These are phyloP conservation scores for Fusarium sp. DNA, from an alignment of 2,329 filamentous ascomycete genomes.

Conservation along the genomic window DNA sequence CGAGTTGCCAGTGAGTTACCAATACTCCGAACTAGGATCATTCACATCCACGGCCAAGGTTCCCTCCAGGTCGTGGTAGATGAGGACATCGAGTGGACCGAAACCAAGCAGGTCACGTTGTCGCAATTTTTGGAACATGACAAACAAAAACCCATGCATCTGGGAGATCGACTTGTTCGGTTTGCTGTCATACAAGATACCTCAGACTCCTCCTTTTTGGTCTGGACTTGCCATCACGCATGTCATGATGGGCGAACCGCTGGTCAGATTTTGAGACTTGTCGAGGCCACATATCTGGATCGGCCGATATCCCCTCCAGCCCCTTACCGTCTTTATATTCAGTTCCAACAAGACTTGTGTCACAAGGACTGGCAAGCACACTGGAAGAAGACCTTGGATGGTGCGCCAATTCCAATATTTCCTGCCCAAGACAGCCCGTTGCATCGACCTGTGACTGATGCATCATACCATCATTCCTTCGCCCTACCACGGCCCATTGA, in stretches of 20 bases:
- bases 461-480: background rate
- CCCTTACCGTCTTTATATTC: background rate
- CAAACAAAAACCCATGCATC: background rate
- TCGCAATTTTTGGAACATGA: background rate
- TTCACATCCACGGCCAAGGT: background rate
- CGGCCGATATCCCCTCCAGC: background rate
- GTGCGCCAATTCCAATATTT: background rate
- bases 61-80: background rate
- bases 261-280: background rate
- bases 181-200: background rate
- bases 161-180: background rate
- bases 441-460: background rate
- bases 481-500: background rate
- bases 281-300: background rate
- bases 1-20: background rate
- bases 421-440: background rate
- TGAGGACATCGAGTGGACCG: background rate
- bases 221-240: background rate
- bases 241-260: background rate
- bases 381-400: background rate
- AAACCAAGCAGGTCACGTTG: background rate
- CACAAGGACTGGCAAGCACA: background rate
- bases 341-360: background rate
- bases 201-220: background rate
- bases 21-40: background rate